Conservation (phyloP, 805 yeast genomes). For the Priceomyces fermenticarens region DNA sequence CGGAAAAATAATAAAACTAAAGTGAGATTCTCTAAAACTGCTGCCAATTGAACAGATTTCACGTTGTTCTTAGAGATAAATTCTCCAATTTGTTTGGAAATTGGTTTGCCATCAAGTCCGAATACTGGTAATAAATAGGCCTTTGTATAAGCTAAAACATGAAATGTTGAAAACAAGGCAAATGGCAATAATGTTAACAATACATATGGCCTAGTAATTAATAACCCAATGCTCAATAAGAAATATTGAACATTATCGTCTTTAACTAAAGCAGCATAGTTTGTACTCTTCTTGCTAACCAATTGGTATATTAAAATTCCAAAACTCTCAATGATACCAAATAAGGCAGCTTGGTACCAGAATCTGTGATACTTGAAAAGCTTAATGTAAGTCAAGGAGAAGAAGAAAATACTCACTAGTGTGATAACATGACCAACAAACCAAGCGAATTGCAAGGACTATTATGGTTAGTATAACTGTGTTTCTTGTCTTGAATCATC, state of each 20-base stretch:
- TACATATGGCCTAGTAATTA: slow-evolving; percentile 54
- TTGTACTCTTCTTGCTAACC: slow-evolving; percentile 28
- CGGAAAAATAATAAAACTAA: slow-evolving; percentile 45
- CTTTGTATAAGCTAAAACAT: slow-evolving; percentile 68
- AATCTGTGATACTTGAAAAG: slow-evolving; percentile 21
- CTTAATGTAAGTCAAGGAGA: slow-evolving; percentile 29
- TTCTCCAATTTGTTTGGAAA: slow-evolving; percentile 37
- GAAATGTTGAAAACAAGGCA: slow-evolving; percentile 76
- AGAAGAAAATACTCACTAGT: slow-evolving; percentile 27
- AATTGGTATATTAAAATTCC: slow-evolving; percentile 70
- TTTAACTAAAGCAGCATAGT: slow-evolving; percentile 18
- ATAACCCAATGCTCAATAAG: slow-evolving; percentile 47
- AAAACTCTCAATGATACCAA: slow-evolving; percentile 70
- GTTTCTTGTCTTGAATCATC: neutral
- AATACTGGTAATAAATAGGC: slow-evolving; percentile 62
- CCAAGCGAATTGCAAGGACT: slow-evolving; percentile 74
- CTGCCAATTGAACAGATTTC: slow-evolving; percentile 38
- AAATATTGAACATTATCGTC: slow-evolving; percentile 78
- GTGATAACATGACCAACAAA: slow-evolving; percentile 47
- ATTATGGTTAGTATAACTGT: slow-evolving; percentile 8
- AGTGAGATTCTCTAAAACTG: slow-evolving; percentile 42
- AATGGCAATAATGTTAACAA: slow-evolving; percentile 70
- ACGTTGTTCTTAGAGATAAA: slow-evolving; percentile 35
- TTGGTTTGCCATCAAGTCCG: slow-evolving; percentile 31
- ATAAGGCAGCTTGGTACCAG: slow-evolving; percentile 58